These are phyloP conservation scores for Fabrea salina DNA, from an alignment of 169 alveolate species.

Conservation along the genomic window DNA sequence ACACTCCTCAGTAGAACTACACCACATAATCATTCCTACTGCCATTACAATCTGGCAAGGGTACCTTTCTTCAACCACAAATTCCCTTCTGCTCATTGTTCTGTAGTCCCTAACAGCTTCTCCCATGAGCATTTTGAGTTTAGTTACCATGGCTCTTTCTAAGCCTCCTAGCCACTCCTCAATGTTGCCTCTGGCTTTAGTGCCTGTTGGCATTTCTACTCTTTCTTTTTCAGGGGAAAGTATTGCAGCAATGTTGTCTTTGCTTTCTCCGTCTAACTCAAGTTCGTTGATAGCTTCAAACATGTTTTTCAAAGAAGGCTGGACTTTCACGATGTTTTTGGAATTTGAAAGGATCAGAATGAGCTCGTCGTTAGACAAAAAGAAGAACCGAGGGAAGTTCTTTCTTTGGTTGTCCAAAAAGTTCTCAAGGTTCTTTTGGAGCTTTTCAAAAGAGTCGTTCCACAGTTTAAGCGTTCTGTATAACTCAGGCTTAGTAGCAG, in stretches of 20 bases:
- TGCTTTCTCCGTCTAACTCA: constrained; percentile 53
- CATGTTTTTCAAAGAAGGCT: constrained; percentile 76
- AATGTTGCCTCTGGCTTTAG: constrained; percentile 87
- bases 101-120: constrained; percentile 68
- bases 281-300: constrained; percentile 78
- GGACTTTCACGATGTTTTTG: constrained; percentile 67
- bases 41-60: constrained; percentile 84
- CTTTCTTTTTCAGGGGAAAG: constrained; percentile 90
- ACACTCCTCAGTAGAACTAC: constrained; percentile 70
- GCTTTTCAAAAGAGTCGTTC: constrained; percentile 84
- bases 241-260: constrained; percentile 70
- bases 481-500: constrained; percentile 54
- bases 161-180: constrained; percentile 92
- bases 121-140: constrained; percentile 76
- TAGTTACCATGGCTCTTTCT: constrained; percentile 82
- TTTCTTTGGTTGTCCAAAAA: constrained; percentile 84
- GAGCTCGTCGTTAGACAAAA: constrained; percentile 88
- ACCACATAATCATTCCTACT: constrained; percentile 82
- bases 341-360: constrained; percentile 82
- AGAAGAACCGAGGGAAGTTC: constrained; percentile 91
- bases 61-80: constrained; percentile 83
- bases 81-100: constrained; percentile 75
- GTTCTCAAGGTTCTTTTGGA: constrained; percentile 87
- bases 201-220: constrained; percentile 72
- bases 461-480: constrained; percentile 64